Base-by-base conservation (phyloP, 2,329 filamentous ascomycete genomes). In the Trichophyton verrucosum region DNA sequence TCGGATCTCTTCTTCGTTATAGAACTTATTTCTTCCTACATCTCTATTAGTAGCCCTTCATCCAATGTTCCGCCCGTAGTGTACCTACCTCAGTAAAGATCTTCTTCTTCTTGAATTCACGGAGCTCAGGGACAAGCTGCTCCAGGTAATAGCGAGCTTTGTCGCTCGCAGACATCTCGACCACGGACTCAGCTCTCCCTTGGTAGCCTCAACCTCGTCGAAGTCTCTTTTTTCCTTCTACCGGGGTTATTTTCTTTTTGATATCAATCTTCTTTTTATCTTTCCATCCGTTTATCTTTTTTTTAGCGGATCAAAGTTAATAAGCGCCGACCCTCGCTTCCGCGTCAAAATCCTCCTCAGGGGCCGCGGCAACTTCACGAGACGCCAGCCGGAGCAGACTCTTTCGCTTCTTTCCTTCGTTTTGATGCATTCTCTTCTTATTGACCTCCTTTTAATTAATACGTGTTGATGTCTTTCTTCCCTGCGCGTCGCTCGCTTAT, bases 91-190 rank as follows among this genome's bases (percentile, higher is more conserved):
- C 86, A 63, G 82, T 84, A 76, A 99, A 99, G 67, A 99, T 88
- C 68, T 89, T 86, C 74, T 96, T 96, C 66, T 89, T 84, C 75
- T 95, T 88, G 74, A 90, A 95, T 69, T 96, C 91, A 64, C 91
- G 89, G 61, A 99, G 82, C 74, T 97, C 91, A 15, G 91, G 90
- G 49, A 96, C 89, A 1, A 88, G 87, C 67, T 92, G 87, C 78
- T 99, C 94, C 65, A 97, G 82, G 75, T 89, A 96, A 76, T 92
- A 97, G 62, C 92, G 89, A 61, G 92, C 94, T 76, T 96, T 97
- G 71, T 97, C 94, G 65, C 88, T 87, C 62, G 94, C 86, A 47
- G 85, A 87, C 1, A 91, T 83, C 90, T n/a, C 40, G n/a, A 17
- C n/a, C 3, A 7, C 15, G 96, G 9, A 38, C 33, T 38, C 33